phyloP scores from a whole-genome alignment of 805 yeast species.

The Kazachstania taianensis region DNA sequence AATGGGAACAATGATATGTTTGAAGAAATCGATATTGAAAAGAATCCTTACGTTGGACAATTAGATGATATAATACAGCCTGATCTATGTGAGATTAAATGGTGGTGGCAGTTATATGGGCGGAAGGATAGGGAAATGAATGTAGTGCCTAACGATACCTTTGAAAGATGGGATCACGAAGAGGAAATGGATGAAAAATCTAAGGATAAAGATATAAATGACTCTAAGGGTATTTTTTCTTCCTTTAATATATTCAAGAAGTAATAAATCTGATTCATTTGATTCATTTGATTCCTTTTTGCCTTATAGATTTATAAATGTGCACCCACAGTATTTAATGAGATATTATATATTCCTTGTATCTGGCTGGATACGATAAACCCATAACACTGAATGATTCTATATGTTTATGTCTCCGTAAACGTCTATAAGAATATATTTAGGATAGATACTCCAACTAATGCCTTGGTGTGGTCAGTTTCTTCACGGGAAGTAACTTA shows the following conservation, averaged over 20 bases:
- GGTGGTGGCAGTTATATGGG: conserved; percentile 89
- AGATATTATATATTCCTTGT: too few relatives aligned
- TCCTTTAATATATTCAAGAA: conserved; percentile 4
- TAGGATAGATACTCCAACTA: not conserved
- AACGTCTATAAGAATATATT: not conserved
- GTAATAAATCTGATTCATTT: too few relatives aligned
- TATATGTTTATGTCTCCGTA: not conserved
- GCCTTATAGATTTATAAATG: too few relatives aligned
- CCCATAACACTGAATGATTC: too few relatives aligned
- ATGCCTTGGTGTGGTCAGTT: not conserved
- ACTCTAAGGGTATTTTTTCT: conserved; percentile 6
- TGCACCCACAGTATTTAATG: too few relatives aligned
- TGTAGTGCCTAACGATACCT: not conserved
- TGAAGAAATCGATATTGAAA: conserved; percentile 13
- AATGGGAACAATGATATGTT: too few relatives aligned
- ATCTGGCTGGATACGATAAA: too few relatives aligned
- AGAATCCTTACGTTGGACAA: conserved; percentile 23
- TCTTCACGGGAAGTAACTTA: conserved; percentile 13
- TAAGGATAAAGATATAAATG: not conserved
- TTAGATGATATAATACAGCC: conserved; percentile 41
- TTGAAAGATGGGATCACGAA: not conserved
- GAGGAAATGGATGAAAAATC: not conserved
- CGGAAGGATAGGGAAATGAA: conserved; percentile 62
- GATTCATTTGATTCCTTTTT: too few relatives aligned
- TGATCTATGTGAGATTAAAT: conserved; percentile 37